Evolutionary conservation across 352 stramenopile genomes (phyloP).

Genomic region (Thraustotheca clavata): DNA sequence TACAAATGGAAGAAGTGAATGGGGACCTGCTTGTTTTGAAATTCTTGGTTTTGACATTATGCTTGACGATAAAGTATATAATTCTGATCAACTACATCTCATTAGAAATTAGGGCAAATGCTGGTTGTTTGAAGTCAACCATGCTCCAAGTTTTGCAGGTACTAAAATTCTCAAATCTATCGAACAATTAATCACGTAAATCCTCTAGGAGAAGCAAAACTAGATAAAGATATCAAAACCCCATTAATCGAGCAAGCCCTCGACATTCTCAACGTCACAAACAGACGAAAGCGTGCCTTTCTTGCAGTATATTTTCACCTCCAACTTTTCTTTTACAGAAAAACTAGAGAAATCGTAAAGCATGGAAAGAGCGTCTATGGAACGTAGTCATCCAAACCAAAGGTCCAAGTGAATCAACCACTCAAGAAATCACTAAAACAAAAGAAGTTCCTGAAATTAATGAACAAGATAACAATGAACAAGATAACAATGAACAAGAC

Average conservation of each 20-base stretch:
- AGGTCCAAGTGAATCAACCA: not conserved
- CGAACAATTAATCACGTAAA: not conserved
- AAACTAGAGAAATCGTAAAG: constrained; percentile 20
- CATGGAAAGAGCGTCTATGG: constrained; percentile 35
- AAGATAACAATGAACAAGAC: not conserved
- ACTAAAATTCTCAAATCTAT: not conserved
- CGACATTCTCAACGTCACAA: constrained; percentile 32
- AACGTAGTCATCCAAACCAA: constrained; percentile 7
- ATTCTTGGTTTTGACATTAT: constrained; percentile 43
- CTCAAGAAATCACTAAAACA: too few species aligned
- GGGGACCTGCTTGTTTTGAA: constrained; percentile 37
- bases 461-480: not conserved
- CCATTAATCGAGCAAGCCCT: constrained; percentile 39
- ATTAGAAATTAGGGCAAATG: constrained; percentile 23
- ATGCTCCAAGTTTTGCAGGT: constrained; percentile 37
- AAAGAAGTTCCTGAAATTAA: not conserved
- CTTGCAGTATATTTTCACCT: constrained; percentile 1
- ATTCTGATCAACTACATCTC: not conserved
- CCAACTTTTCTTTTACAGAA: not conserved
- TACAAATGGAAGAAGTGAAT: constrained; percentile 21
- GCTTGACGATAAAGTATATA: constrained; percentile 24
- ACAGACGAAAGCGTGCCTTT: constrained; percentile 31
- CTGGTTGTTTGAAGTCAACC: constrained; percentile 43
- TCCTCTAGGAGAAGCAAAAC: constrained; percentile 25
- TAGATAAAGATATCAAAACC: constrained; percentile 70